Conservation (phyloP, 208 protist species). For the Trypanosoma mega region DNA sequence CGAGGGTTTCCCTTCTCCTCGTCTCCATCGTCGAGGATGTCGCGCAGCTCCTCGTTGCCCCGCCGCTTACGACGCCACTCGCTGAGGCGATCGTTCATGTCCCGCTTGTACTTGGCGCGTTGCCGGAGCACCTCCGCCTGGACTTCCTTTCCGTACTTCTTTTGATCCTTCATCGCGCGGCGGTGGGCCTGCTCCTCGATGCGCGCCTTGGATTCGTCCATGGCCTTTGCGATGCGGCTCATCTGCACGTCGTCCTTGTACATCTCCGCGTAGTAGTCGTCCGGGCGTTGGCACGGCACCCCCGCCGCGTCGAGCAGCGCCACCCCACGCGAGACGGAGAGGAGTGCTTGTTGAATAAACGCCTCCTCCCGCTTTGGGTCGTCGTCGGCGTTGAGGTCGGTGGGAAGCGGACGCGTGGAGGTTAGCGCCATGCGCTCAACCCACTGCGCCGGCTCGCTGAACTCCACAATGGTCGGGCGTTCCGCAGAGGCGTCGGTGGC, state of each 20-base stretch:
- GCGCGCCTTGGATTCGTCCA: conserved; percentile 80
- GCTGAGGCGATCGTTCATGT: conserved; percentile 82
- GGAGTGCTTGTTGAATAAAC: conserved; percentile 92
- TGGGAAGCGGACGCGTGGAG: conserved; percentile 72
- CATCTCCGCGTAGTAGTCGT: conserved; percentile 97
- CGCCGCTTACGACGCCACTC: conserved; percentile 87
- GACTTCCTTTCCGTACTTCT: conserved; percentile 96
- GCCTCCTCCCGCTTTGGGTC: conserved; percentile 91
- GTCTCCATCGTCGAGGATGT: conserved; percentile 62
- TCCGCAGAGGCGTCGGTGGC: conserved; percentile 1
- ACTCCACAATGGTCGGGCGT: conserved; percentile 52
- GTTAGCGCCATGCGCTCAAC: conserved; percentile 91
- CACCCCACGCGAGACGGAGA: conserved; percentile 74
- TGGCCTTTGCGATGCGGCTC: conserved; percentile 87
- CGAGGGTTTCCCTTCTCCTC: too few relatives aligned
- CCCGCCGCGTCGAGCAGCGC: conserved; percentile 70
- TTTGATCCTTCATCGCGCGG: conserved; percentile 91
- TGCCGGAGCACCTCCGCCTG: conserved; percentile 93
- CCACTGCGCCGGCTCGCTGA: conserved; percentile 87
- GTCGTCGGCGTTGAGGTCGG: conserved; percentile 84
- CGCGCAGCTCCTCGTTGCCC: conserved; percentile 64
- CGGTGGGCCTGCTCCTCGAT: conserved; percentile 82
- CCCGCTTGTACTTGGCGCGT: conserved; percentile 92
- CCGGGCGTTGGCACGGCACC: conserved; percentile 87
- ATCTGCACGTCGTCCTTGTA: conserved; percentile 96